phyloP scores from a whole-genome alignment of 108 stramenopile species.

The Seminavis robusta region DNA sequence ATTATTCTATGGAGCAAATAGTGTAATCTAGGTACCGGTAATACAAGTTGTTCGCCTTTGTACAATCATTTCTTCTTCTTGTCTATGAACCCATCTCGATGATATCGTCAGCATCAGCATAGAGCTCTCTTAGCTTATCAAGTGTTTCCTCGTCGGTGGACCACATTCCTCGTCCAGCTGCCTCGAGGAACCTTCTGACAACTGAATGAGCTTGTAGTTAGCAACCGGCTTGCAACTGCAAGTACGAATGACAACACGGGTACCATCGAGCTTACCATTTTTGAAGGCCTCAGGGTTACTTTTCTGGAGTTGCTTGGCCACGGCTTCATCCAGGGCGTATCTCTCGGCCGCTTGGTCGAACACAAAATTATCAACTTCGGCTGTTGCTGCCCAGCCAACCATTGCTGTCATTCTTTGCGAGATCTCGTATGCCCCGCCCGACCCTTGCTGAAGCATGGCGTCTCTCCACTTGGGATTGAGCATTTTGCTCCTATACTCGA shows the following conservation, averaged over 20 bases:
- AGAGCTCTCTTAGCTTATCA: slow-evolving; percentile 45
- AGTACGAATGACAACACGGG: too few relatives aligned
- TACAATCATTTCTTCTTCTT: too few relatives aligned
- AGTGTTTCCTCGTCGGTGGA: slow-evolving; percentile 57
- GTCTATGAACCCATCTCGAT: slow-evolving; percentile 44
- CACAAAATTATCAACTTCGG: slow-evolving; percentile 72
- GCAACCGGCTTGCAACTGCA: too few relatives aligned
- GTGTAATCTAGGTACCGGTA: too few relatives aligned
- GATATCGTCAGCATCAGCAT: slow-evolving; percentile 69
- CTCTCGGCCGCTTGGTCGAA: slow-evolving; percentile 87
- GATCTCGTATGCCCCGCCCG: slow-evolving; percentile 85
- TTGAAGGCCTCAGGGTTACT: slow-evolving; percentile 83
- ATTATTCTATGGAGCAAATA: too few relatives aligned
- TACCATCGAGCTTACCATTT: too few relatives aligned
- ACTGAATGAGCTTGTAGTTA: too few relatives aligned
- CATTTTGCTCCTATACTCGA: slow-evolving; percentile 85
- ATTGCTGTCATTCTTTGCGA: slow-evolving; percentile 84
- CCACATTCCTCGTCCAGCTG: slow-evolving; percentile 86
- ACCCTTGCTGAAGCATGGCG: slow-evolving; percentile 83
- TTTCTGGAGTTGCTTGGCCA: slow-evolving; percentile 70
- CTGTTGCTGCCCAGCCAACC: slow-evolving; percentile 80
- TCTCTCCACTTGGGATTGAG: slow-evolving; percentile 88
- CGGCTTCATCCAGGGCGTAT: slow-evolving; percentile 83
- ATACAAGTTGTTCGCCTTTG: too few relatives aligned
- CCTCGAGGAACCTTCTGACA: slow-evolving; percentile 69